Percentiles rank a stretch among this genome's conserved stretches.
These are phyloP conservation scores for Tephrocybe sp. DNA, from an alignment of 768 basidiomycete species.

Conservation along the genomic window DNA sequence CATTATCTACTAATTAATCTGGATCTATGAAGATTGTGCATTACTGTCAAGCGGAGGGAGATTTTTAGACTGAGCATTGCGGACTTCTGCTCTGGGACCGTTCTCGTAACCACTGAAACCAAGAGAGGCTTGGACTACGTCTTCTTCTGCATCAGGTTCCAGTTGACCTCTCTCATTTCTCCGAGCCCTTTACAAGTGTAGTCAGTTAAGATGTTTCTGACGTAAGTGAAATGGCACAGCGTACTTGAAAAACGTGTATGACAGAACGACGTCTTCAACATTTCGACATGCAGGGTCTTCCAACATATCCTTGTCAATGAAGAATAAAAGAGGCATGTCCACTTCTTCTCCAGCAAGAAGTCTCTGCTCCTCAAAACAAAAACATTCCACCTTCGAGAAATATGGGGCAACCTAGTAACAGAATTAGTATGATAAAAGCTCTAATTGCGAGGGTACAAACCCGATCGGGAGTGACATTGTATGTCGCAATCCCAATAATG, in stretches of 20 bases:
- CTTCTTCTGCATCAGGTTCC: slow-evolving; percentile 87
- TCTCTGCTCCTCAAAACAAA: slow-evolving; percentile 99
- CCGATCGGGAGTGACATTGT: slow-evolving; percentile 97
- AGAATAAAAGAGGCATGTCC: slow-evolving; percentile 97
- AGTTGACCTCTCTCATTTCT: slow-evolving; percentile 83
- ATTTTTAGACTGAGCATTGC: slow-evolving; percentile 14
- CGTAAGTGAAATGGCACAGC: slow-evolving; percentile 27
- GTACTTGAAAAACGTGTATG: slow-evolving; percentile 97
- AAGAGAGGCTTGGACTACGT: slow-evolving; percentile 75
- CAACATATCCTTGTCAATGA: slow-evolving; percentile 95
- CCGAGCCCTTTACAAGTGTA: too few species aligned
- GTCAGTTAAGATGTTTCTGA: too few species aligned
- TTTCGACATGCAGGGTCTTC: slow-evolving; percentile 89
- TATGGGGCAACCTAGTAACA: slow-evolving; percentile 85
- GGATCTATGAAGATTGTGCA: slow-evolving; percentile 10
- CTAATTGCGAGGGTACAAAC: slow-evolving; percentile 41
- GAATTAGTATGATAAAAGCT: not conserved
- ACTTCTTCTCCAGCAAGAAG: slow-evolving; percentile 94
- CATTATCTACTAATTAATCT: slow-evolving; percentile 1
- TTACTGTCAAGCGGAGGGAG: slow-evolving; percentile 1
- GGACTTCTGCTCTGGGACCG: slow-evolving; percentile 37
- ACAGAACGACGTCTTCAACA: slow-evolving; percentile 89
- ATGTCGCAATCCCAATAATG: slow-evolving; percentile 97
- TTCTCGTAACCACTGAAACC: slow-evolving; percentile 72
- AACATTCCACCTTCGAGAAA: slow-evolving; percentile 99